Conservation (phyloP, 495 filamentous ascomycete genomes). For the Tuber melanosporum region DNA sequence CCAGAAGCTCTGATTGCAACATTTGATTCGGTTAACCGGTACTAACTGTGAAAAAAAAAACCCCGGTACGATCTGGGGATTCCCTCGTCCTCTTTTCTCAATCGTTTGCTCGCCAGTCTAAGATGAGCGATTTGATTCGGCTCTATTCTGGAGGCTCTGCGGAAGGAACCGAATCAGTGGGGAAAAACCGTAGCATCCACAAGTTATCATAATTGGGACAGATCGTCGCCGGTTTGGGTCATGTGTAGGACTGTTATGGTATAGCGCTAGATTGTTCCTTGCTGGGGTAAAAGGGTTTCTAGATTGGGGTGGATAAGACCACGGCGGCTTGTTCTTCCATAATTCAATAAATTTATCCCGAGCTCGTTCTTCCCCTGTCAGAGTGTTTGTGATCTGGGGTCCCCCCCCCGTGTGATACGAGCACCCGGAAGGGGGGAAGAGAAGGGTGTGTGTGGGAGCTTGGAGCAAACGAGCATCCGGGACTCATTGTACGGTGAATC, state of each 20-base stretch:
- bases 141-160: conserved; percentile 23
- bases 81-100: background rate
- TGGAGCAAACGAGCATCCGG: background rate
- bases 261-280: background rate
- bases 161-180: conserved; percentile 34
- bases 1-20: background rate
- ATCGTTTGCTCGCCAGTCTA: background rate
- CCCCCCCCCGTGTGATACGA: background rate
- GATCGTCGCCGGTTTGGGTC: conserved; percentile 25
- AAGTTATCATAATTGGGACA: conserved; percentile 1
- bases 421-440: background rate
- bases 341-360: no score
- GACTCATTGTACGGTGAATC: background rate
- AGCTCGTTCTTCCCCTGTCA: background rate
- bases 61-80: background rate
- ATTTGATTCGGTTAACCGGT: background rate
- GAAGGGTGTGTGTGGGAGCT: background rate
- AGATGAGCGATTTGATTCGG: background rate
- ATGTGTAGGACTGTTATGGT: background rate
- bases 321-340: background rate
- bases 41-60: background rate
- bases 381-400: background rate
- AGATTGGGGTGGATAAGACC: background rate
- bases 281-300: background rate
- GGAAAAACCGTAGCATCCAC: conserved; percentile 26